phyloP scores from a whole-genome alignment of 768 basidiomycete species.

The Amanita pallidorosea region DNA sequence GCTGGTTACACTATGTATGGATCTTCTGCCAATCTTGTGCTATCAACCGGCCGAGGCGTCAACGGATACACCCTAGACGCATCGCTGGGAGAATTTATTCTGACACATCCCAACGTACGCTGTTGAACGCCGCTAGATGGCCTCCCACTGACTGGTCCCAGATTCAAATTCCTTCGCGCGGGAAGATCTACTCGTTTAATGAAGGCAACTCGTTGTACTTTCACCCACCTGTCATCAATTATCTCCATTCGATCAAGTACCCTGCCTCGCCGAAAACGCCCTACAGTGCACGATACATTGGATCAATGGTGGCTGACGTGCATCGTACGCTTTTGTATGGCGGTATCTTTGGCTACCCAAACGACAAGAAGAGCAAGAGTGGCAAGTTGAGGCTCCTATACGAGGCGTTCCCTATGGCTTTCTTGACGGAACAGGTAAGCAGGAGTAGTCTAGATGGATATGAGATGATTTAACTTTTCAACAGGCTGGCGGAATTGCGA shows the following conservation, averaged over 20 bases:
- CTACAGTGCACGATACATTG: constrained; percentile 90
- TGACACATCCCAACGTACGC: constrained; percentile 89
- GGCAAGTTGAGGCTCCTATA: constrained; percentile 94
- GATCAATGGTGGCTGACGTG: constrained; percentile 98
- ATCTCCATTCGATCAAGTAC: constrained; percentile 88
- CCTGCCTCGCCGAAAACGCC: constrained; percentile 71
- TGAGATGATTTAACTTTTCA: constrained; percentile 6
- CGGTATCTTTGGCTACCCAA: constrained; percentile 97
- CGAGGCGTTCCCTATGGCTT: constrained; percentile 98
- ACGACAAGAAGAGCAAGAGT: constrained; percentile 94
- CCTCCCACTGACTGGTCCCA: constrained; percentile 15
- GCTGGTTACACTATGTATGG: constrained; percentile 97
- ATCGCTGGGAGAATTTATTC: constrained; percentile 93
- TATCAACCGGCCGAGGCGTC: constrained; percentile 91
- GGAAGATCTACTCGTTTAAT: constrained; percentile 99
- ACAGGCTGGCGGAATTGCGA: constrained; percentile 92
- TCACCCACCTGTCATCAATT: constrained; percentile 66
- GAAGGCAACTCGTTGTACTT: constrained; percentile 98
- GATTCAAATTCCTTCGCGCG: constrained; percentile 89
- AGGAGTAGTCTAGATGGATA: constrained; percentile 10
- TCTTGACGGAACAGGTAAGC: constrained; percentile 78
- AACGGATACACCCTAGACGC: constrained; percentile 98
- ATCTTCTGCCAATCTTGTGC: constrained; percentile 92
- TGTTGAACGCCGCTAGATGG: not conserved
- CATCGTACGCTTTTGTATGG: constrained; percentile 95